Base-by-base conservation (phyloP, 805 yeast genomes). In the Nematodospora valgi region DNA sequence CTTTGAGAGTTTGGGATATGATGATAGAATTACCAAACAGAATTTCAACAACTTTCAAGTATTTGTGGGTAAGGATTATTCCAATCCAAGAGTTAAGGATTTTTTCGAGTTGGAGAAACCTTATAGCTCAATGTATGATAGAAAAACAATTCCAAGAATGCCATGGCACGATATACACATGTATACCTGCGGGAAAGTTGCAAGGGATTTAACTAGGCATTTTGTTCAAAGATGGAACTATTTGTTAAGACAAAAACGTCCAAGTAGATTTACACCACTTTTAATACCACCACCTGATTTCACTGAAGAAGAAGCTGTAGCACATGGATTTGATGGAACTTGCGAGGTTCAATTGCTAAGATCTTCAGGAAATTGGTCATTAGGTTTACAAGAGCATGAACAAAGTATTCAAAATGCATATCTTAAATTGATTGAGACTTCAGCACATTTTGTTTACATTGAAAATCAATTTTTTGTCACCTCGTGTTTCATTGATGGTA, bases 121-220 rank as follows among this genome's bases (percentile, higher is more conserved):
- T 2, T 87, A 81, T 51, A 94, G 86, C 33, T 86, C 86, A 15
- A 83, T 91, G 93, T 87, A 87, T 52, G 95, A 93, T 57, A 74
- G 99, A 41, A 67, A 73, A 11, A 58, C 58, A 13, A 72, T 76
- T 14, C 98, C 98, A 2, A 76, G 99, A 49, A 93, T 93, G 99
- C 98, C 98, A 7, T 93, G 98, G 99, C 99, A 93, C 59, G 99
- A 93, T 70, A 86, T 93, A 24, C 98, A 93, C 47, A 93, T 89
- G 95, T 79, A 88, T 63, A 80, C 94, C 1, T 77, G 89, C 2
- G 99, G 99, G 10, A 94, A 89, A 51, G 79, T 89, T 3, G 98
- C 98, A 0, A 73, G 97, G 40, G 99, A 93, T 57, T 60, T 91
- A 34, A 76, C 95, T 0, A 76, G 98, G 38, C 98, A 93, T 58